These are phyloP conservation scores for Apiospora malaysiana DNA, from an alignment of 2,329 filamentous ascomycete genomes.

Conservation along the genomic window DNA sequence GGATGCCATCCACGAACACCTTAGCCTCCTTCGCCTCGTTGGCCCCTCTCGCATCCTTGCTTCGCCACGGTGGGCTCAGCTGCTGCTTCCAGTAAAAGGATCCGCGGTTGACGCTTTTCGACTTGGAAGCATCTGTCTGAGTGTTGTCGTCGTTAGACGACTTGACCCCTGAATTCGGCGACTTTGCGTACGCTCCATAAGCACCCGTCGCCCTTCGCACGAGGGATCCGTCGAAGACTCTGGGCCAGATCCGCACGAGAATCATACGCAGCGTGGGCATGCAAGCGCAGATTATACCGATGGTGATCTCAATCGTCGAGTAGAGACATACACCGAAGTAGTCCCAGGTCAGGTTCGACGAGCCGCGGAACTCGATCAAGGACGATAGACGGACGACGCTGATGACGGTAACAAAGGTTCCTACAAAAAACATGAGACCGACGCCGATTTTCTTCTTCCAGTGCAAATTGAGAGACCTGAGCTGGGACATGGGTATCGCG, in stretches of 20 bases:
- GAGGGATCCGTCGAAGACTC: slow-evolving; percentile 22
- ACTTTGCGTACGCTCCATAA: background rate
- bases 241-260: slow-evolving; percentile 24
- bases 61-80: background rate
- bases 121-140: slow-evolving; percentile 10
- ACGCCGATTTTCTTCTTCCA: slow-evolving; percentile 56
- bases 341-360: slow-evolving; percentile 40
- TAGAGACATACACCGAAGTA: slow-evolving; percentile 38
- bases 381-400: slow-evolving; percentile 40
- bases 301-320: slow-evolving; percentile 43
- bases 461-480: slow-evolving; percentile 47
- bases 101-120: background rate
- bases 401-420: slow-evolving; percentile 45
- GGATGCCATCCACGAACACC: slow-evolving; percentile 17
- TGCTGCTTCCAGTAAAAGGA: background rate
- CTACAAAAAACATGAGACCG: slow-evolving; percentile 54
- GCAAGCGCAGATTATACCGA: slow-evolving; percentile 43
- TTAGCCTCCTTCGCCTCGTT: slow-evolving; percentile 8
- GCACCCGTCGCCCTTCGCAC: slow-evolving; percentile 15
- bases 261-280: slow-evolving; percentile 34
- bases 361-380: slow-evolving; percentile 38
- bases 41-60: background rate
- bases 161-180: background rate
- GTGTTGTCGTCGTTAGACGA: slow-evolving; percentile 1
- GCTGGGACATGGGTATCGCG: slow-evolving; percentile 49